Evolutionary conservation across 2,329 filamentous ascomycete species (phyloP).

Genomic region (Hymenoscyphus repandus): DNA sequence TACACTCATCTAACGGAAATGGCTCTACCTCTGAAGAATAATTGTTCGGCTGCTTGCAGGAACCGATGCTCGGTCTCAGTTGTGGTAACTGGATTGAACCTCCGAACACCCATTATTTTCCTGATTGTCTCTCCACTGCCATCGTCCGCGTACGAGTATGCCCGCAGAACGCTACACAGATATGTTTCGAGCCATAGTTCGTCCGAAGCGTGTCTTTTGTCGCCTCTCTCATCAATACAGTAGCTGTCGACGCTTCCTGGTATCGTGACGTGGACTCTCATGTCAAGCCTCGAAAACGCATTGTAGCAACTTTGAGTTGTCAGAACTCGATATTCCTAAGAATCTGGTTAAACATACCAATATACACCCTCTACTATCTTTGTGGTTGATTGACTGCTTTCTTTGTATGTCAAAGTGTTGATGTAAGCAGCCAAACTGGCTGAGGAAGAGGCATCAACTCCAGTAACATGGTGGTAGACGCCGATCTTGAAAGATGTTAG

Average conservation of each 20-base stretch:
- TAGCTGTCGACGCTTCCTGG: constrained; percentile 96
- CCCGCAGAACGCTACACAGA: constrained; percentile 86
- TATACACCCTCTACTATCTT: constrained; percentile 94
- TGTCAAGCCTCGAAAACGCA: constrained; percentile 95
- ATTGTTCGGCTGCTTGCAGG: constrained; percentile 83
- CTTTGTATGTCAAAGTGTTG: constrained; percentile 91
- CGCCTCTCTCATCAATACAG: constrained; percentile 93
- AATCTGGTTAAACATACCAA: constrained; percentile 54
- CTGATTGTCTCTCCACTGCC: constrained; percentile 91
- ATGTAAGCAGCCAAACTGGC: constrained; percentile 97
- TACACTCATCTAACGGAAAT: background rate
- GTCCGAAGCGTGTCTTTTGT: constrained; percentile 89
- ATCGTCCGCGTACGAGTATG: constrained; percentile 95
- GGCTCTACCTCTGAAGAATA: constrained; percentile 80
- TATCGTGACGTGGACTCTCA: constrained; percentile 97
- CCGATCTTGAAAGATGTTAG: constrained; percentile 56
- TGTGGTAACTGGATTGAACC: constrained; percentile 96
- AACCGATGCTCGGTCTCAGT: constrained; percentile 98
- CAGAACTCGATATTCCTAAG: constrained; percentile 10
- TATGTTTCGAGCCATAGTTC: constrained; percentile 97
- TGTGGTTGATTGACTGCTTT: constrained; percentile 67
- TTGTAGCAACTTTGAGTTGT: constrained; percentile 72
- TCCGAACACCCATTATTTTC: constrained; percentile 92
- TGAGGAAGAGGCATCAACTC: constrained; percentile 94
- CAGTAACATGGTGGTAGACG: constrained; percentile 96